Base-by-base conservation (phyloP, 352 stramenopile genomes). In the Pythium guiyangense region DNA sequence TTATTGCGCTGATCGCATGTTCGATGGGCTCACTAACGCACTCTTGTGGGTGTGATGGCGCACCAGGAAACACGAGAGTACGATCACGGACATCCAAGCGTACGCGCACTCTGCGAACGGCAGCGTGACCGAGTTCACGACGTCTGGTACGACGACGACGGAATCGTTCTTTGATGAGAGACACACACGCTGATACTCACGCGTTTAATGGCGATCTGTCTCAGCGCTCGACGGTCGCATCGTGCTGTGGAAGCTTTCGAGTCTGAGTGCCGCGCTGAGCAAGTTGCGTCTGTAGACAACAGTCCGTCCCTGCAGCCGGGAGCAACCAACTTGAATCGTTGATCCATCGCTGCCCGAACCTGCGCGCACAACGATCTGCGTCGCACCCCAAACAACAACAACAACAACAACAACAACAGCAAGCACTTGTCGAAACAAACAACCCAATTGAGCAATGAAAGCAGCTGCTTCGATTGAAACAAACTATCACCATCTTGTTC, bases 71-170 rank as follows among this genome's bases (percentile, higher is more conserved):
- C 85, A 95, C 66, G 71, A 90, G 58, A 91, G 79, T 52, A 83
- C 86, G 26, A 91, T 95, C 56, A 93, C 85, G 39, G 82, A 88
- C 69, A 85, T 95, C 43, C 79, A 93, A 60, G 64, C 73, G 35
- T 91, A 89, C 50, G 53, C 64, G 4, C 57, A 65, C 52, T 84
- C 76, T 9, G 57, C 70, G 18, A 74, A 75, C 49, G 80, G 80
- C 26, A 63, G 70, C 12, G 70, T 95, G 34, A 76, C 79, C 40
- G 83, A 90, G 53, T 92, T 95, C 45, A 86, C 85, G 12, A 92
- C 85, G 2, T 95, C 85, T 15, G 85, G 82, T 94, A 80, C 42
- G 67, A 52, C 46, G 12, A 22, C 22, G 22, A 26, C 20, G 14
- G 22, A 44, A 10, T 43, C 26, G 22, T 12, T 49, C 10, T 1